Conservation (phyloP, 1,284 basidiomycete genomes). For the Apiotrichum laibachii region DNA sequence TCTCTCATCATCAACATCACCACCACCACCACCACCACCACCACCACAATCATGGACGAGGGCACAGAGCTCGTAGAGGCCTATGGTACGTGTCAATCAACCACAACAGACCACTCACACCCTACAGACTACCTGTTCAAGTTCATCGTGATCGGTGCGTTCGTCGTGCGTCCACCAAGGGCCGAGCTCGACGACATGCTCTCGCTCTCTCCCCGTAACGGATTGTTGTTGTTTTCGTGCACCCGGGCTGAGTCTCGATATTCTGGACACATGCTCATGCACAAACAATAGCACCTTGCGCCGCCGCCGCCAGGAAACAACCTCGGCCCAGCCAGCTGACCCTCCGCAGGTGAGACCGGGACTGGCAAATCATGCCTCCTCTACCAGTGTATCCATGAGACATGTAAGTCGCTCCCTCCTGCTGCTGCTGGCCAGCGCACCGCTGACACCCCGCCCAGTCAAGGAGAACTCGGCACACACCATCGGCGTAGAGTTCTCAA, state of each 20-base stretch:
- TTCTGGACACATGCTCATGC: too few relatives aligned
- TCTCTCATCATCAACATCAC: not conserved
- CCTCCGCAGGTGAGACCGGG: slow-evolving; percentile 76
- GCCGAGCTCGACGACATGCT: too few relatives aligned
- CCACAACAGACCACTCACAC: not conserved
- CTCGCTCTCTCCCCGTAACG: too few relatives aligned
- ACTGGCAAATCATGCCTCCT: slow-evolving; percentile 94
- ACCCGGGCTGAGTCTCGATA: too few relatives aligned
- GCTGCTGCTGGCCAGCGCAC: not conserved
- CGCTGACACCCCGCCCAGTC: slow-evolving; percentile 57
- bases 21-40: not conserved
- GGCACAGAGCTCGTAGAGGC: slow-evolving; percentile 88
- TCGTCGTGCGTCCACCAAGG: not conserved
- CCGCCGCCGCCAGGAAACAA: not conserved
- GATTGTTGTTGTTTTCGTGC: too few relatives aligned
- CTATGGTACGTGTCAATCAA: slow-evolving; percentile 63
- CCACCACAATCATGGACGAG: slow-evolving; percentile 42
- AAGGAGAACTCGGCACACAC: slow-evolving; percentile 96
- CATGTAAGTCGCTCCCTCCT: slow-evolving; percentile 61
- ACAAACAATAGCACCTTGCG: not conserved
- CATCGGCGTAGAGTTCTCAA: slow-evolving; percentile 94
- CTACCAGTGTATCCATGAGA: slow-evolving; percentile 92
- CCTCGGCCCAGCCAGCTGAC: slow-evolving; percentile 4
- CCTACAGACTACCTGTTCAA: slow-evolving; percentile 89
- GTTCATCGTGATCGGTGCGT: slow-evolving; percentile 86